Evolutionary conservation across 2,329 filamentous ascomycete species (phyloP).

Genomic region (Thielaviopsis musarum): DNA sequence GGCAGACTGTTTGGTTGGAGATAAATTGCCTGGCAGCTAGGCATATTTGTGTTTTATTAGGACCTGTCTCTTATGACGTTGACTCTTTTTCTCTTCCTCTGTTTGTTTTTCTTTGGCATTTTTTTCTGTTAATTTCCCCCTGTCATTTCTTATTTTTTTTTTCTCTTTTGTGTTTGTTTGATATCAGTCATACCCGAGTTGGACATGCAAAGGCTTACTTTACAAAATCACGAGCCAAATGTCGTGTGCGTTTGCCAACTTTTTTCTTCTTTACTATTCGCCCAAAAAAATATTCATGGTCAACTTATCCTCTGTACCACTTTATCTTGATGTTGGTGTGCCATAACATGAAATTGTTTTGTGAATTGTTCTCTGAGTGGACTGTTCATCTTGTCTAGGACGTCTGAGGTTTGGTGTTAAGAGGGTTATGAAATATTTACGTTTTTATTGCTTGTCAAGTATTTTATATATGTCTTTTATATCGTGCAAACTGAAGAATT

Average conservation of each 20-base stretch:
- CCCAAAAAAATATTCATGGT: background rate
- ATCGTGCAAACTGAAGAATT: too few species aligned
- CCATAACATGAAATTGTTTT: background rate
- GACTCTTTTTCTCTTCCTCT: background rate
- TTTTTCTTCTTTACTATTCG: background rate
- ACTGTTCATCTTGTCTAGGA: too few species aligned
- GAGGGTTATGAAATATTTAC: background rate
- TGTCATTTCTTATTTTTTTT: background rate
- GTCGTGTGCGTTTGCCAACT: background rate
- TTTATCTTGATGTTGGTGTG: too few species aligned
- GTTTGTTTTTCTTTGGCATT: background rate
- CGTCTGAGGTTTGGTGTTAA: too few species aligned
- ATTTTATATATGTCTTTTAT: background rate
- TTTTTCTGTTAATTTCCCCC: background rate
- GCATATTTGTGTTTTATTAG: background rate
- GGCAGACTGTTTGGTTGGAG: conserved; percentile 10
- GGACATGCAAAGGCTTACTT: conserved; percentile 5
- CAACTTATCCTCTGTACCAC: too few species aligned
- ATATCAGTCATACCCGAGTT: conserved; percentile 11
- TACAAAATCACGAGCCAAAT: background rate
- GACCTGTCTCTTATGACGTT: conserved; percentile 1
- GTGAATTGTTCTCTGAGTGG: background rate
- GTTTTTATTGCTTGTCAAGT: background rate
- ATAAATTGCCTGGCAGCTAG: background rate
- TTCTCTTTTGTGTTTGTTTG: conserved; percentile 5